Evolutionary conservation across 345 rosid genomes (phyloP).

Genomic region (Zanthoxylum bungeanum): DNA sequence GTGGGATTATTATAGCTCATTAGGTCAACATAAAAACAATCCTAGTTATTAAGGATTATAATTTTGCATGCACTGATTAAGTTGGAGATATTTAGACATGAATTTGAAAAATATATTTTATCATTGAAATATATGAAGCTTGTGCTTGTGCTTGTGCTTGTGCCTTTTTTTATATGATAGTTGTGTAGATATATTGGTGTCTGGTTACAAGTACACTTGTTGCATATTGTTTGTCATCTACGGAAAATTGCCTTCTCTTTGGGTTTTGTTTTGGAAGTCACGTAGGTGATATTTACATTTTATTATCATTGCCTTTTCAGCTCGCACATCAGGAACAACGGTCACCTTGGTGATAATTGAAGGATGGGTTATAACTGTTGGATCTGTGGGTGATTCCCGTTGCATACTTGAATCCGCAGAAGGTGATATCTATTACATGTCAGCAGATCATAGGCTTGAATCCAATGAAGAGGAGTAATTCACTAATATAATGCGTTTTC

Average conservation of each 20-base stretch:
- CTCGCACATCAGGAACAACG: constrained; percentile 88
- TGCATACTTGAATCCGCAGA: constrained; percentile 97
- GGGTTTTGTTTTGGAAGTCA: not conserved
- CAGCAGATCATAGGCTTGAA: constrained; percentile 98
- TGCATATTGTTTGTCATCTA: not conserved
- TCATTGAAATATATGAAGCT: not conserved
- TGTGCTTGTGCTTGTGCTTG: not conserved
- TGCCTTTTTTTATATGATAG: not conserved
- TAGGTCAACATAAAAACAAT: not conserved
- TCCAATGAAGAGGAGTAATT: constrained; percentile 92
- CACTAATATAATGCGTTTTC: constrained; percentile 1
- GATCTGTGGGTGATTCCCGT: constrained; percentile 98
- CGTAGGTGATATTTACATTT: not conserved
- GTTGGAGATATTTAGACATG: not conserved
- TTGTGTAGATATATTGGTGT: not conserved
- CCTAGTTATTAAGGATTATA: not conserved
- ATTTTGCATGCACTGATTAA: not conserved
- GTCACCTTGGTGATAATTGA: constrained; percentile 92
- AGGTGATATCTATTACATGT: constrained; percentile 80
- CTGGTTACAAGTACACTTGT: not conserved
- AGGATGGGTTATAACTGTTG: constrained; percentile 91
- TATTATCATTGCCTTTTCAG: constrained; percentile 39
- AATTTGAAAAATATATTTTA: not conserved
- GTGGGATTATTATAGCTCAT: no score
- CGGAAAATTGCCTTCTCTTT: not conserved